Conservation (phyloP, 2,329 filamentous ascomycete genomes). For the Penicillium sp. region DNA sequence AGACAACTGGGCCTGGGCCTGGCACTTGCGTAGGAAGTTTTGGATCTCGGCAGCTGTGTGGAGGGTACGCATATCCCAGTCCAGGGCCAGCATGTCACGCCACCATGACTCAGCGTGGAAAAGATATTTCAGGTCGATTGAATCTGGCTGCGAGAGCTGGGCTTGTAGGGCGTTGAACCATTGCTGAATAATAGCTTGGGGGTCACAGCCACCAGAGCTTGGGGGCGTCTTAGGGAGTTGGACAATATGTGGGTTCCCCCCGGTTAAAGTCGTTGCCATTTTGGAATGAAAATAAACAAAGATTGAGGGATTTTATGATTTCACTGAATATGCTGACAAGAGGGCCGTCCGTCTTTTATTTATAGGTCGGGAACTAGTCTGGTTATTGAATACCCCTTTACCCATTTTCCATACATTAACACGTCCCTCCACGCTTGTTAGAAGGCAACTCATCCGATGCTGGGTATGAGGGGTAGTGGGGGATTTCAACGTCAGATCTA, state of each 20-base stretch:
- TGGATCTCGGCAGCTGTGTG: constrained; percentile 32
- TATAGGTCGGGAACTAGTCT: not conserved
- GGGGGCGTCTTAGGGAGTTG: constrained; percentile 30
- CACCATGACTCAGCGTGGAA: constrained; percentile 44
- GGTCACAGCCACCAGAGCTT: constrained; percentile 16
- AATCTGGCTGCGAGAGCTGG: constrained; percentile 20
- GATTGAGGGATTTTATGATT: not conserved
- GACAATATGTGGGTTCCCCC: constrained; percentile 31
- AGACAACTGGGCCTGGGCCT: constrained; percentile 28
- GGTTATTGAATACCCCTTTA: not conserved
- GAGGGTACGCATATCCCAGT: constrained; percentile 42
- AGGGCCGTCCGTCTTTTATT: not conserved
- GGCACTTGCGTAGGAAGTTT: constrained; percentile 29
- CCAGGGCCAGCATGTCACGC: constrained; percentile 42
- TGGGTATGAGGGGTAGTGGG: constrained; percentile 8
- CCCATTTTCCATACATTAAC: constrained; percentile 2
- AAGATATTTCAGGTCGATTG: constrained; percentile 21
- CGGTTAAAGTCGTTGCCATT: constrained; percentile 24
- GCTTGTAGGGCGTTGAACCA: constrained; percentile 32
- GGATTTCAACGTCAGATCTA: constrained; percentile 6
- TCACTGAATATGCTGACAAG: not conserved
- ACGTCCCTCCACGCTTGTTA: not conserved
- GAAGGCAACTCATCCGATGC: constrained; percentile 8
- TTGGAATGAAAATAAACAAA: not conserved
- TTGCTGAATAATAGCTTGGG: constrained; percentile 31